These are phyloP conservation scores for Elongisporangium undulatum DNA, from an alignment of 352 stramenopile species.

Conservation along the genomic window DNA sequence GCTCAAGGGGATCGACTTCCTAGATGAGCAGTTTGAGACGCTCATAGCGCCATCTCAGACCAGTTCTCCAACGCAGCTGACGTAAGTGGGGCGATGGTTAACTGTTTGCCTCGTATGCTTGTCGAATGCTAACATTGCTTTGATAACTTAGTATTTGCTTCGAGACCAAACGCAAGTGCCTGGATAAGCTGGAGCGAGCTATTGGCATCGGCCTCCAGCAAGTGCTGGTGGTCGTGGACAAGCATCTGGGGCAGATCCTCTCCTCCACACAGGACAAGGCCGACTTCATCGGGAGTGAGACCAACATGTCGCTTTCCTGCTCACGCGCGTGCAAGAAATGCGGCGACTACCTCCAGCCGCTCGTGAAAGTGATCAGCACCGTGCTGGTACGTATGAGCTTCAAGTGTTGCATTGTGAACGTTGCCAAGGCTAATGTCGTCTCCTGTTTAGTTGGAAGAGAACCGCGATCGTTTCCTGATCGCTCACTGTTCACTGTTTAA, in stretches of 20 bases:
- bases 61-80: constrained; percentile 66
- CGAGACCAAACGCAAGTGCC: constrained; percentile 65
- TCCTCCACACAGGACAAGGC: constrained; percentile 56
- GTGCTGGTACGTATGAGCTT: constrained; percentile 38
- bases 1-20: constrained; percentile 50
- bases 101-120: not conserved
- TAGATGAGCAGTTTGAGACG: constrained; percentile 58
- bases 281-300: constrained; percentile 72
- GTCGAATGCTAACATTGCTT: not conserved
- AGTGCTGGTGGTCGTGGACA: constrained; percentile 62
- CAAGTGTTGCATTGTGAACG: not conserved
- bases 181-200: constrained; percentile 54
- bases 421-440: not conserved
- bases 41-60: constrained; percentile 29
- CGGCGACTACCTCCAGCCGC: constrained; percentile 64
- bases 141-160: constrained; percentile 58
- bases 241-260: constrained; percentile 44
- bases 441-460: constrained; percentile 41
- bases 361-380: constrained; percentile 40
- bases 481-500: constrained; percentile 56
- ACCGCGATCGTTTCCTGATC: constrained; percentile 58
- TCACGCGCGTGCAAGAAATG: constrained; percentile 66
- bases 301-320: constrained; percentile 67
- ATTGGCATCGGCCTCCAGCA: constrained; percentile 47
- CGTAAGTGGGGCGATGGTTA: constrained; percentile 33